These are phyloP conservation scores for Scleroderma bovista DNA, from an alignment of 768 basidiomycete genomes.

Conservation along the genomic window DNA sequence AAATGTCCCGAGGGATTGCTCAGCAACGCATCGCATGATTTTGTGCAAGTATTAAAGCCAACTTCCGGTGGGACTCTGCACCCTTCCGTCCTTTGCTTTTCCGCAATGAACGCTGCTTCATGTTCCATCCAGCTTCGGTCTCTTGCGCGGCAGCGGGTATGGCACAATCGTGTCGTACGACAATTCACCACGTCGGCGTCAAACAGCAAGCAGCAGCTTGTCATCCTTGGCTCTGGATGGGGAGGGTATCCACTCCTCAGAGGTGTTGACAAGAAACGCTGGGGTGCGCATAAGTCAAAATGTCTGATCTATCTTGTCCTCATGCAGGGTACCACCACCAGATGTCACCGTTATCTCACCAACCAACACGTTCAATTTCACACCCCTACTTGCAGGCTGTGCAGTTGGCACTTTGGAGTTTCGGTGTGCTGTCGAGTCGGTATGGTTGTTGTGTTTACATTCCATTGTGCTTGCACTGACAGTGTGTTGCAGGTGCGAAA, in stretches of 20 bases:
- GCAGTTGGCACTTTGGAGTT: conserved; percentile 84
- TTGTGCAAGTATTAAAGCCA: too few relatives aligned
- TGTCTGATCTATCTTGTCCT: not conserved
- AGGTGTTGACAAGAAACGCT: conserved; percentile 63
- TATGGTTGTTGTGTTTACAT: conserved; percentile 30
- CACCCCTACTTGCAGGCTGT: conserved; percentile 47
- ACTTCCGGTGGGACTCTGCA: not conserved
- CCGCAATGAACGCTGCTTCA: not conserved
- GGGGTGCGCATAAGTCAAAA: conserved; percentile 41
- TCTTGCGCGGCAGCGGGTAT: conserved; percentile 9
- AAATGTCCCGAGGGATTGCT: not conserved
- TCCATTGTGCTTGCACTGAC: conserved; percentile 5
- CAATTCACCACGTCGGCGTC: conserved; percentile 35
- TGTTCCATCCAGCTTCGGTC: not conserved
- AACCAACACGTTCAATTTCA: conserved; percentile 38
- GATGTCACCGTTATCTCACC: conserved; percentile 67
- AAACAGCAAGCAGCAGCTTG: conserved; percentile 38
- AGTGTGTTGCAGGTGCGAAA: conserved; percentile 40
- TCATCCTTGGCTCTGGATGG: conserved; percentile 76
- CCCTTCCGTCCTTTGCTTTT: conserved; percentile 1
- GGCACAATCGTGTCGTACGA: conserved; percentile 18
- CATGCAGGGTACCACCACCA: conserved; percentile 20
- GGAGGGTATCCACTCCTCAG: conserved; percentile 68
- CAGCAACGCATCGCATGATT: not conserved
- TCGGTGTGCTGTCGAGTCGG: conserved; percentile 75